A percentile compares a stretch with the other conserved stretches of the same genome.
Conservation (phyloP, 2,329 filamentous ascomycete species). For the Sordariomycetes sp. region DNA sequence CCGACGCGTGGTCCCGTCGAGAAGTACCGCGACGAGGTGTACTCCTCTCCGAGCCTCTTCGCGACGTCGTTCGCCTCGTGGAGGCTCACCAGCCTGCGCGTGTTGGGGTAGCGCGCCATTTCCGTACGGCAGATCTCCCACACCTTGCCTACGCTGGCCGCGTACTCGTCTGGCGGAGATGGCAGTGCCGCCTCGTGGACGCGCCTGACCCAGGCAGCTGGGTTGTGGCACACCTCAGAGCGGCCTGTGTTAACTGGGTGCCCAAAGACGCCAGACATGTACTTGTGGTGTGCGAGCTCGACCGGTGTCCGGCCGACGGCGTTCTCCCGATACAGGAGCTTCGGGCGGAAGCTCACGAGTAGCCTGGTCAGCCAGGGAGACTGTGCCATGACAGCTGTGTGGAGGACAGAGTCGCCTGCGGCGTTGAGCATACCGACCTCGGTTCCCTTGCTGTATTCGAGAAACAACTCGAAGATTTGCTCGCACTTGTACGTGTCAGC, state of each 20-base stretch:
- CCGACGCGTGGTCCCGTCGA: conserved; percentile 16
- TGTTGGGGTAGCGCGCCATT: conserved; percentile 18
- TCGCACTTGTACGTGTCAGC: conserved; percentile 13
- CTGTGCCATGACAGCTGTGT: conserved; percentile 36
- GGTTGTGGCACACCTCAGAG: not conserved
- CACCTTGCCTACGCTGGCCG: not conserved
- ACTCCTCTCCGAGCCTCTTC: conserved; percentile 40
- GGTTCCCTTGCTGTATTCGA: conserved; percentile 44
- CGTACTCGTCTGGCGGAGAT: not conserved
- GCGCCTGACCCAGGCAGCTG: not conserved
- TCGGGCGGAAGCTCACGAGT: conserved; percentile 44
- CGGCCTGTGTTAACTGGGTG: conserved; percentile 7
- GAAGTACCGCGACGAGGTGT: conserved; percentile 25
- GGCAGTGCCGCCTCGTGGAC: not conserved
- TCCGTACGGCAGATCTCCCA: conserved; percentile 2
- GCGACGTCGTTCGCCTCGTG: conserved; percentile 49
- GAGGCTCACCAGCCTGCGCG: conserved; percentile 40
- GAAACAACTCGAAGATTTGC: conserved; percentile 35
- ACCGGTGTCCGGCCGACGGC: conserved; percentile 63
- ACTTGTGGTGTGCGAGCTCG: conserved; percentile 51
- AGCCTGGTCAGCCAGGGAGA: conserved; percentile 24
- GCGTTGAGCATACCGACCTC: conserved; percentile 50
- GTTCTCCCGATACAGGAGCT: conserved; percentile 60
- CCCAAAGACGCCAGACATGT: conserved; percentile 27
- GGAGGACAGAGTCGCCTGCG: conserved; percentile 54